Evolutionary conservation across 805 yeast genomes (phyloP).

Genomic region (Candida suzukii): DNA sequence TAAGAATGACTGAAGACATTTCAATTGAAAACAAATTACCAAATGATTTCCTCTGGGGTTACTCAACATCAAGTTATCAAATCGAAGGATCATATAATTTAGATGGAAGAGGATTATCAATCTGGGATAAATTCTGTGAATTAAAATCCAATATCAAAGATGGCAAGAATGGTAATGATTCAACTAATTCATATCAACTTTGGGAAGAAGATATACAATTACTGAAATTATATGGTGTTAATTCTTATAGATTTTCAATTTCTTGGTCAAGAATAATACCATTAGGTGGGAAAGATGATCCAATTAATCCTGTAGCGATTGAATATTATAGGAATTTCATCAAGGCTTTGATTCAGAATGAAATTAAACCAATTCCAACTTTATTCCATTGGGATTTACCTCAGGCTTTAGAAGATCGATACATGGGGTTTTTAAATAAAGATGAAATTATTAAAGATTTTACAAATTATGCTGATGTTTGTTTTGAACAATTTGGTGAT

Average conservation of each 20-base stretch:
- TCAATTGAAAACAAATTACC: too few species aligned
- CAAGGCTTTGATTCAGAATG: slow-evolving; percentile 4
- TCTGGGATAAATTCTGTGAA: slow-evolving; percentile 1
- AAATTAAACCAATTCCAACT: slow-evolving; percentile 22
- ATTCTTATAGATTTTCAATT: slow-evolving; percentile 24
- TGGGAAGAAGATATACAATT: slow-evolving; percentile 27
- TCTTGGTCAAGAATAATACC: slow-evolving; percentile 32
- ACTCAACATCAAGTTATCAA: slow-evolving; percentile 1
- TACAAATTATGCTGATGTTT: slow-evolving; percentile 25
- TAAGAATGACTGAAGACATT: too few species aligned
- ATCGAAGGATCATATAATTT: background rate
- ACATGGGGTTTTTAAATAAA: slow-evolving; percentile 20
- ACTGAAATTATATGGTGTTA: slow-evolving; percentile 25
- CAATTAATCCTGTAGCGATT: slow-evolving; percentile 4
- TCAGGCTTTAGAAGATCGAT: slow-evolving; percentile 3
- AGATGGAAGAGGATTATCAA: slow-evolving; percentile 1
- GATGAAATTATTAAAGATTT: slow-evolving; percentile 24
- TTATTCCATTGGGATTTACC: slow-evolving; percentile 30
- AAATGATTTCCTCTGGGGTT: slow-evolving; percentile 10
- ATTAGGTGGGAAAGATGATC: slow-evolving; percentile 8
- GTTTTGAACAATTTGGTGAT: slow-evolving; percentile 23
- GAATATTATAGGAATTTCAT: slow-evolving; percentile 5
- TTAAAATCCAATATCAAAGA: background rate
- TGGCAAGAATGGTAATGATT: background rate
- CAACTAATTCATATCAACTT: slow-evolving; percentile 21